These are phyloP conservation scores for Peronospora farinosa DNA, from an alignment of 352 stramenopile genomes.

Conservation along the genomic window DNA sequence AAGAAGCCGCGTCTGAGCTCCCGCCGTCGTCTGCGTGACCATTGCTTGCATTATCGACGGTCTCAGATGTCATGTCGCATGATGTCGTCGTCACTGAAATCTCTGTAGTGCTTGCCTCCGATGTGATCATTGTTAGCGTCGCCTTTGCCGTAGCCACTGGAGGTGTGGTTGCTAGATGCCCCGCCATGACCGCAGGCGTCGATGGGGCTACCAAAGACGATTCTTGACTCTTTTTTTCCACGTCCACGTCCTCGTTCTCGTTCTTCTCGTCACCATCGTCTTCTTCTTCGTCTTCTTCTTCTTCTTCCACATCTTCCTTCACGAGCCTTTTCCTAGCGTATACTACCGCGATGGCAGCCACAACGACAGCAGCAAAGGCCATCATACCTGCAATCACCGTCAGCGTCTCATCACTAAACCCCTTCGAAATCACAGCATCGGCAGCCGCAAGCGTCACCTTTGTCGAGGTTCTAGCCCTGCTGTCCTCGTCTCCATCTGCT, in stretches of 20 bases:
- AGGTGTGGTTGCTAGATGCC: slow-evolving; percentile 15
- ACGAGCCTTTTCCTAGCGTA: slow-evolving; percentile 18
- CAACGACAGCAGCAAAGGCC: slow-evolving; percentile 19
- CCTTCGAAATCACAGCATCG: slow-evolving; percentile 2
- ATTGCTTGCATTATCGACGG: not conserved
- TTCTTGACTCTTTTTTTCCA: not conserved
- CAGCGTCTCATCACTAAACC: slow-evolving; percentile 11
- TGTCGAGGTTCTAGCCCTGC: not conserved
- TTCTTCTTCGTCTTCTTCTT: not conserved
- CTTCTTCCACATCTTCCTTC: slow-evolving; percentile 8
- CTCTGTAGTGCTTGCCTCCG: not conserved
- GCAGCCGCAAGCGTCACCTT: slow-evolving; percentile 14
- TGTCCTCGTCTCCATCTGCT: slow-evolving; percentile 14
- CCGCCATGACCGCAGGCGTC: slow-evolving; percentile 16
- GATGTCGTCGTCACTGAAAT: not conserved
- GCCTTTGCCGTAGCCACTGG: slow-evolving; percentile 6
- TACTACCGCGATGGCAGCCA: slow-evolving; percentile 13
- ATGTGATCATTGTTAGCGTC: not conserved
- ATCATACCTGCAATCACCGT: slow-evolving; percentile 15
- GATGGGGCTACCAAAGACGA: slow-evolving; percentile 7
- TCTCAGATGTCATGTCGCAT: not conserved
- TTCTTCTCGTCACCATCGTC: slow-evolving; percentile 9
- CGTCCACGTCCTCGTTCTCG: slow-evolving; percentile 3
- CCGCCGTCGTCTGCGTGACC: not conserved
- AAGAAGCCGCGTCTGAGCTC: not conserved